Evolutionary conservation across 164 flowering plant genomes (phyloP), one percentile per base, ranked within the genome.

Genomic region (Litsea cubeba): DNA sequence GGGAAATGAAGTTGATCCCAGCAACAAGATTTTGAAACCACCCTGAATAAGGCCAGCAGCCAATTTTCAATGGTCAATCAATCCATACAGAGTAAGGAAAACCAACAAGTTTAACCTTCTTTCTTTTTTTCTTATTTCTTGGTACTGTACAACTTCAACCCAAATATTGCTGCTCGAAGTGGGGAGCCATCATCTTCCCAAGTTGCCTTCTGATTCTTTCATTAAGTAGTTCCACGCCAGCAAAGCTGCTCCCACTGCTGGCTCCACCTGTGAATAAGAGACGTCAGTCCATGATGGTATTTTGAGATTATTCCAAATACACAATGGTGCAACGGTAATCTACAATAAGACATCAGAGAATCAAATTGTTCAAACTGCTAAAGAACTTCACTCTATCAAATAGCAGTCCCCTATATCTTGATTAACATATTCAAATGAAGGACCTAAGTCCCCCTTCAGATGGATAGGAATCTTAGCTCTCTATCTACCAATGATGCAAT

Each of bases 231-330:
- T 91, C 93, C 91, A 88, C 1, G 99, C 99, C 35, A 93, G 79
- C 79, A 91, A 82, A 20, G 99, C 97, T 49, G 99, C 99, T 50
- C 99, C 99, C 20, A 90, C 86, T 1, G 99, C 99, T 72, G 99
- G 99, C 76, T 95, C 99, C 73, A 93, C 94, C 99, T 93, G 84
- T 32, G 5, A 74, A 17, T 12, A 57, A 72, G 22, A 25, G 51
- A 76, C 26, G 4, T 8, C 18, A 46, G 23, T 25, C n/a, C 5
- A 65, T 5, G n/a, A 30, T 7, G 18, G 50, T 35, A 12, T 25
- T 28, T 26, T 12, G 46, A 40, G 46, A 40, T 40, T 40, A 40
- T 40, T 40, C 46, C 46, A 40, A 40, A 40, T 40, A 40, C 46
- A 40, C 46, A 40, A 1, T 40, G 10, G 46, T 40, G 8, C 10